phyloP scores from a whole-genome alignment of 805 yeast genomes.

The Wilhelminamyces savonicus region DNA sequence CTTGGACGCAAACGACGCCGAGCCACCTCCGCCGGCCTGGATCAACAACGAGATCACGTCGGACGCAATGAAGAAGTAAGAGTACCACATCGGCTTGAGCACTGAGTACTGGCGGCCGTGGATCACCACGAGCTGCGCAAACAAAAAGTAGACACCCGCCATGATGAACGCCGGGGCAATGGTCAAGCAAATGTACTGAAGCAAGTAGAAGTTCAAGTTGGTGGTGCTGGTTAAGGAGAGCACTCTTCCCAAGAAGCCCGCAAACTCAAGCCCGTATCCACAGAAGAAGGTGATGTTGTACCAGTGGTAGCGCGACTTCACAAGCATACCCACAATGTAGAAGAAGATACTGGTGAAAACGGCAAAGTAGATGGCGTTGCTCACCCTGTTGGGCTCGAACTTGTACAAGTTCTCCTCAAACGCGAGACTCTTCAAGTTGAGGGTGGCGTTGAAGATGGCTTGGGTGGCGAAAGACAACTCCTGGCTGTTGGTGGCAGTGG shows the following conservation, averaged over 20 bases:
- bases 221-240: slow-evolving; percentile 11
- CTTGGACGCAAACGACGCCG: slow-evolving; percentile 23
- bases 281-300: slow-evolving; percentile 30
- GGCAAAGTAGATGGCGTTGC: slow-evolving; percentile 25
- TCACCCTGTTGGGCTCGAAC: slow-evolving; percentile 18
- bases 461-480: slow-evolving; percentile 22
- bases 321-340: slow-evolving; percentile 20
- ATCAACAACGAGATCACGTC: slow-evolving; percentile 32
- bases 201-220: slow-evolving; percentile 14
- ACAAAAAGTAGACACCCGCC: slow-evolving; percentile 36
- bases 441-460: slow-evolving; percentile 13
- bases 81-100: slow-evolving; percentile 38
- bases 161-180: slow-evolving; percentile 37
- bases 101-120: slow-evolving; percentile 32
- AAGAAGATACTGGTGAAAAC: slow-evolving; percentile 18
- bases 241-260: slow-evolving; percentile 34
- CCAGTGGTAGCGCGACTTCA: slow-evolving; percentile 32
- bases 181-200: slow-evolving; percentile 31
- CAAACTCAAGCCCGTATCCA: slow-evolving; percentile 30
- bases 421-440: slow-evolving; percentile 11
- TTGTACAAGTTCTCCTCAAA: slow-evolving; percentile 22
- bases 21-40: slow-evolving; percentile 35
- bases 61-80: slow-evolving; percentile 32
- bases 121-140: slow-evolving; percentile 34
- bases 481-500: slow-evolving; percentile 1